Percentiles rank a stretch among this genome's conserved stretches.
These are phyloP conservation scores for Gossypium thurberi DNA, from an alignment of 345 rosid species.

Conservation along the genomic window DNA sequence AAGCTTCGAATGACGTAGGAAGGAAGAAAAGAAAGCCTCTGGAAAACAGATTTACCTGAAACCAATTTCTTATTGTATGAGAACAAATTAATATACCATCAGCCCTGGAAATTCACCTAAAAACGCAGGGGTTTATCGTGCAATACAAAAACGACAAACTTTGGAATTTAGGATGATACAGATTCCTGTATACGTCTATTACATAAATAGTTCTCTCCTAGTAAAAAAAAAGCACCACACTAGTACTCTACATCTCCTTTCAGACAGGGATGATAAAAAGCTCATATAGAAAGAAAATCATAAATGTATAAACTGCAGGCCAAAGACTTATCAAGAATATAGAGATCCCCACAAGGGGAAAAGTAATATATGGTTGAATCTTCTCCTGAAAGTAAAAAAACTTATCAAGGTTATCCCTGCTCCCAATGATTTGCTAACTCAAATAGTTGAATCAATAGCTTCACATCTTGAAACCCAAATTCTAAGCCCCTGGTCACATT, in stretches of 20 bases:
- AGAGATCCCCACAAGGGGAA: background rate
- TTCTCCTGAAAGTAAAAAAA: background rate
- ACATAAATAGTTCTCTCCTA: background rate
- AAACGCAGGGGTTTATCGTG: background rate
- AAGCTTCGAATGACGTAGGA: background rate
- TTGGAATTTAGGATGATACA: background rate
- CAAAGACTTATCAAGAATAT: background rate
- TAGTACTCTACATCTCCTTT: background rate
- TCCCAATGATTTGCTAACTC: constrained; percentile 13
- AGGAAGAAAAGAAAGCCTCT: background rate
- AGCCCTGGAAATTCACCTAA: background rate
- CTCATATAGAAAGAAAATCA: too few relatives aligned
- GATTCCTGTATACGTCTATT: background rate
- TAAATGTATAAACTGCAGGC: background rate
- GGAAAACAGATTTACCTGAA: background rate
- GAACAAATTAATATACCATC: background rate
- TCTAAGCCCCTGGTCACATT: constrained; percentile 1
- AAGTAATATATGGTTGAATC: background rate
- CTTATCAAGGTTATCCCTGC: constrained; percentile 22
- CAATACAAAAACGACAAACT: background rate
- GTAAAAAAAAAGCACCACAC: background rate
- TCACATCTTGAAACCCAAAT: background rate
- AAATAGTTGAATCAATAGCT: constrained; percentile 15
- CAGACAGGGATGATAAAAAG: background rate
- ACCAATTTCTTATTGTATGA: background rate